Evolutionary conservation across 2,329 filamentous ascomycete genomes (phyloP), one percentile per base, ranked within the genome.

Genomic region (Clonostachys solani): DNA sequence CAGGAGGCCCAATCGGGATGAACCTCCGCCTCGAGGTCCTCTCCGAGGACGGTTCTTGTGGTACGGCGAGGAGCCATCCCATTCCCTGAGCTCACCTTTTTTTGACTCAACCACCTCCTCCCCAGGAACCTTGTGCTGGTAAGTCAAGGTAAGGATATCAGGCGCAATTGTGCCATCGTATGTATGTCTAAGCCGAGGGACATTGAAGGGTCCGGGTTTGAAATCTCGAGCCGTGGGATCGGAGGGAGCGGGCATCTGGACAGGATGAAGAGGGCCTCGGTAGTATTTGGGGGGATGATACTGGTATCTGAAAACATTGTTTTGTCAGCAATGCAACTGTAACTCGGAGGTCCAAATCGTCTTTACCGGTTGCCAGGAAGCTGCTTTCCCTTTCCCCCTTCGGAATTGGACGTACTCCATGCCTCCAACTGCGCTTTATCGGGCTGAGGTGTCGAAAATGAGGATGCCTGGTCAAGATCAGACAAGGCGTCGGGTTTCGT

Each of bases 271-370:
- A 53, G 92, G 92, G 48, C 94, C 94, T 60, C 92, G 89, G 68
- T 96, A 85, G 78, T 92, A 99, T 72, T 92, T 94, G 53, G 94
- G 94, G 44, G 92, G 86, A 54, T 92, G 90, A 69, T 87, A 97
- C 69, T 95, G 89, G 73, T 97, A 99, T 78, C 92, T 95, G 52
- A 19, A 18, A 7, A 18, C n/a, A 37, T 29, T 50, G 23, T 2
- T 29, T 29, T 29, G 23, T 68, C 67, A 44, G 42, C 18, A 18
- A 18, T 12, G 19, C 23, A 29, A 29, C 9, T 29, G 23, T 9
- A 29, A 10, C 23, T 17, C 12, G n/a, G 38, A 17, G 16, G 19
- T 36, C 15, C 19, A 19, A 12, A 8, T 29, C 15, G 16, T 17
- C n/a, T 16, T 54, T 60, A 74, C 78, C 74, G 64, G 60, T 72